Evolutionary conservation across 768 basidiomycete species (phyloP).

Genomic region (Ramaria sp.): DNA sequence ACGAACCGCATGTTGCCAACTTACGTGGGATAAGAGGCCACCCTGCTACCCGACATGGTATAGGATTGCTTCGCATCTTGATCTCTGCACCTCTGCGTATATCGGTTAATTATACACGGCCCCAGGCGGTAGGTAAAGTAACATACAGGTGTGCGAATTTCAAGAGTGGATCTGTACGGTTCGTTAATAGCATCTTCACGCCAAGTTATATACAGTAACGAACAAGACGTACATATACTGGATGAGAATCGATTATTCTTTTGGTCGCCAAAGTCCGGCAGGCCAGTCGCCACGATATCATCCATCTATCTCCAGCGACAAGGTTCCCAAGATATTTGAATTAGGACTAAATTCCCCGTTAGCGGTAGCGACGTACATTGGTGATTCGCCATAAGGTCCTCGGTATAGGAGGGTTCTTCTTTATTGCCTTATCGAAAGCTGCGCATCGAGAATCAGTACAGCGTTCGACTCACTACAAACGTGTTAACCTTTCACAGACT

Average conservation of each 20-base stretch:
- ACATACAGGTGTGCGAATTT: neutral
- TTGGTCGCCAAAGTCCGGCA: conserved; percentile 14
- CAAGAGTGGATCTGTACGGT: neutral
- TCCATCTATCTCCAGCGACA: conserved; percentile 5
- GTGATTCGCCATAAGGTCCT: conserved; percentile 12
- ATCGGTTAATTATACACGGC: too few relatives aligned
- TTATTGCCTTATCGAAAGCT: conserved; percentile 9
- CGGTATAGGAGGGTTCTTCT: neutral
- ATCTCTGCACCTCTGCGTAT: conserved; percentile 3
- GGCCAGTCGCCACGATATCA: conserved; percentile 13
- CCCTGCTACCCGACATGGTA: neutral
- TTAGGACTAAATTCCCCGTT: neutral
- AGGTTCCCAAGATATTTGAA: too few relatives aligned
- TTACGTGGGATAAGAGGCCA: neutral
- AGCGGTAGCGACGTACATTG: conserved; percentile 3
- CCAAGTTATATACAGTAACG: neutral
- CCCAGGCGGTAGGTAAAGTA: neutral
- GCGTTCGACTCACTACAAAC: neutral
- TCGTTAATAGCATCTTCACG: neutral
- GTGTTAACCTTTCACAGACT: neutral
- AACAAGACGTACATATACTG: neutral
- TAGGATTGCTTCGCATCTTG: conserved; percentile 5
- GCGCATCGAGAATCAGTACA: neutral
- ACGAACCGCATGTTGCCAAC: neutral
- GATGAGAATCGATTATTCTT: neutral